These are phyloP conservation scores for Harrya chromipes DNA, from an alignment of 768 basidiomycete species.

Conservation along the genomic window DNA sequence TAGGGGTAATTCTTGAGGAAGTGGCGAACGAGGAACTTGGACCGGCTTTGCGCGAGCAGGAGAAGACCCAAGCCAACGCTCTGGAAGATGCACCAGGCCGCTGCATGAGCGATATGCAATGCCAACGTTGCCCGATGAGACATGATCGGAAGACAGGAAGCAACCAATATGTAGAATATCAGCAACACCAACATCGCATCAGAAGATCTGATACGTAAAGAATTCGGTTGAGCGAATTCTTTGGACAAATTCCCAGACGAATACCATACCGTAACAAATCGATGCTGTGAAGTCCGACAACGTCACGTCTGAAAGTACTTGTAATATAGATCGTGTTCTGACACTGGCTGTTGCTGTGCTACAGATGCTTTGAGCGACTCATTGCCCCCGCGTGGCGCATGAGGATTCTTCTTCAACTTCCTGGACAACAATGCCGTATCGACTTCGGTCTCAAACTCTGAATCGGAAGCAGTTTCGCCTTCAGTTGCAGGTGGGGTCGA, in stretches of 20 bases:
- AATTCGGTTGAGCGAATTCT: conserved; percentile 23
- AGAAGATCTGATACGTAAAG: conserved; percentile 54
- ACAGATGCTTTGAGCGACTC: conserved; percentile 3
- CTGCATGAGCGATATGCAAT: conserved; percentile 79
- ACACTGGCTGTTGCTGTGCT: conserved; percentile 30
- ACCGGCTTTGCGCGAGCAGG: conserved; percentile 78
- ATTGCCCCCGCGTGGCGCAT: background rate
- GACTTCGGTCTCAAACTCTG: conserved; percentile 60
- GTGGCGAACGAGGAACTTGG: conserved; percentile 89
- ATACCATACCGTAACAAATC: conserved; percentile 76
- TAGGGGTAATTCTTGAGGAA: conserved; percentile 96
- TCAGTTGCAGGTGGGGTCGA: conserved; percentile 67
- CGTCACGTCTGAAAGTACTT: conserved; percentile 89
- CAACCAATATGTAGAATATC: conserved; percentile 60
- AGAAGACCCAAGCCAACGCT: conserved; percentile 83
- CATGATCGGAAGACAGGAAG: conserved; percentile 58
- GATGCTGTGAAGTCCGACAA: conserved; percentile 73
- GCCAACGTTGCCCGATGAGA: conserved; percentile 48
- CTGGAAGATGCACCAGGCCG: conserved; percentile 85
- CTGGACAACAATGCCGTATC: conserved; percentile 41
- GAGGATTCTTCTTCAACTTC: conserved; percentile 2
- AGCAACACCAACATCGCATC: conserved; percentile 81
- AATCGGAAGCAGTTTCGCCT: conserved; percentile 71
- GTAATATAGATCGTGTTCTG: conserved; percentile 87
- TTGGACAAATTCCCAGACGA: background rate